These are phyloP conservation scores for Cercospora zeina DNA, from an alignment of 2,329 filamentous ascomycete species.

Conservation along the genomic window DNA sequence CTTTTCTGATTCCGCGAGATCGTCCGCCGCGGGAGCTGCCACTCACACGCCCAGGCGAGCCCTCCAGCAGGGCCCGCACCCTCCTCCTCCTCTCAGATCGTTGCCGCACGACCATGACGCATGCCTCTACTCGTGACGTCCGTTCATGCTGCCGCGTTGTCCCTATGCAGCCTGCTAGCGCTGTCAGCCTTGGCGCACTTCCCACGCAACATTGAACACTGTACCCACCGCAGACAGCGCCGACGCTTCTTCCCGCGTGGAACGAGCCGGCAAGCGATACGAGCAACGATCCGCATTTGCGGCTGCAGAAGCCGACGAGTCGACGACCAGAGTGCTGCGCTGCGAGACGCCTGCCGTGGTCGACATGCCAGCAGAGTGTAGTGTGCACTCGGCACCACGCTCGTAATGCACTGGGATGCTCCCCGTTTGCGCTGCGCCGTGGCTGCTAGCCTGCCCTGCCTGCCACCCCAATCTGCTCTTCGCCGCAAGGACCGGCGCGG, in stretches of 20 bases:
- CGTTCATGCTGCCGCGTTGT: no score
- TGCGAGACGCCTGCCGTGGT: conserved; percentile 4
- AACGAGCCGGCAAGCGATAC: neutral
- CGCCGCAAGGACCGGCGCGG: conserved; percentile 20
- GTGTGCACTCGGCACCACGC: neutral
- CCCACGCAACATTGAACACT: neutral
- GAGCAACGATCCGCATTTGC: neutral
- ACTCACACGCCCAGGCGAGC: neutral
- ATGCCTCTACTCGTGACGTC: no score
- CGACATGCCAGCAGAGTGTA: neutral
- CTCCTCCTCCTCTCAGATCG: neutral
- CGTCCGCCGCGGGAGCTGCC: conserved; percentile 1
- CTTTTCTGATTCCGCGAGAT: neutral
- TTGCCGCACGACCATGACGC: neutral
- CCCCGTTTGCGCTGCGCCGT: neutral
- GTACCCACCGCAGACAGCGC: neutral
- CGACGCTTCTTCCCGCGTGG: neutral
- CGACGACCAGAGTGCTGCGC: neutral
- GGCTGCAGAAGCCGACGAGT: neutral
- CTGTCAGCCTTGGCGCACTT: neutral
- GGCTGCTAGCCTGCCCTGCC: conserved; percentile 11
- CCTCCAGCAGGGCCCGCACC: neutral
- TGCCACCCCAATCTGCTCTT: neutral
- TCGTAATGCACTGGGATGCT: conserved; percentile 2
- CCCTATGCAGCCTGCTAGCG: neutral